These are phyloP conservation scores for Microcyclospora tardicrescens DNA, from an alignment of 2,329 filamentous ascomycete genomes.

Conservation along the genomic window DNA sequence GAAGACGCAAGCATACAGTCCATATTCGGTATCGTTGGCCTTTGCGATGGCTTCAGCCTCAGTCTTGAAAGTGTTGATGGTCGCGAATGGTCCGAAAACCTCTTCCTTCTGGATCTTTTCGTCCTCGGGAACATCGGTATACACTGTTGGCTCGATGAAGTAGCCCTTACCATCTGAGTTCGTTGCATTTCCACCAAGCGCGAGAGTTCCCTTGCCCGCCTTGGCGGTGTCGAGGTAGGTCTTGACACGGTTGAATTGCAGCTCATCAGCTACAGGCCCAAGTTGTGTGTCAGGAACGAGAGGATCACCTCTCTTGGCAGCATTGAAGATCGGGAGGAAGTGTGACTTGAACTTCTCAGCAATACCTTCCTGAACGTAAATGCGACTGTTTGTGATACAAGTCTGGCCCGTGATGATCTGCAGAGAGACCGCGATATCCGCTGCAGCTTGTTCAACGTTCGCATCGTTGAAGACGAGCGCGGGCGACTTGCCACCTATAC, in stretches of 20 bases:
- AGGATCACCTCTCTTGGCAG: slow-evolving; percentile 52
- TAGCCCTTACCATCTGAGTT: slow-evolving; percentile 24
- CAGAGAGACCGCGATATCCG: slow-evolving; percentile 48
- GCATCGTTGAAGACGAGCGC: slow-evolving; percentile 36
- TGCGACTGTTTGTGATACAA: slow-evolving; percentile 46
- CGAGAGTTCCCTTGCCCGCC: not conserved
- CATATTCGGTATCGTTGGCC: slow-evolving; percentile 28
- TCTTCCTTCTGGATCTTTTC: slow-evolving; percentile 21
- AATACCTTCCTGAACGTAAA: slow-evolving; percentile 43
- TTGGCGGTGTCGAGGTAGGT: not conserved
- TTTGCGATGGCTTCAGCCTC: slow-evolving; percentile 24
- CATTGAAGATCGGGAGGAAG: slow-evolving; percentile 42
- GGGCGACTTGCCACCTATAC: slow-evolving; percentile 36
- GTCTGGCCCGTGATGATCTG: slow-evolving; percentile 45
- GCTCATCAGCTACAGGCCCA: slow-evolving; percentile 47
- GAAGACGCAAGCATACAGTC: slow-evolving; percentile 24
- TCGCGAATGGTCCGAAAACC: slow-evolving; percentile 26
- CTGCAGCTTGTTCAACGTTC: slow-evolving; percentile 30
- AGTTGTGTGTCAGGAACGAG: slow-evolving; percentile 56
- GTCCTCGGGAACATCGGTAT: slow-evolving; percentile 30
- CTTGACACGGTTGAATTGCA: slow-evolving; percentile 33
- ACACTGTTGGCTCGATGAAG: slow-evolving; percentile 36
- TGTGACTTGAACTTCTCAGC: slow-evolving; percentile 51
- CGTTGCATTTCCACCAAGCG: slow-evolving; percentile 8
- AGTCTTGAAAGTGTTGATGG: slow-evolving; percentile 24